These are phyloP conservation scores for Amanita exitialis DNA, from an alignment of 768 basidiomycete species.

Conservation along the genomic window DNA sequence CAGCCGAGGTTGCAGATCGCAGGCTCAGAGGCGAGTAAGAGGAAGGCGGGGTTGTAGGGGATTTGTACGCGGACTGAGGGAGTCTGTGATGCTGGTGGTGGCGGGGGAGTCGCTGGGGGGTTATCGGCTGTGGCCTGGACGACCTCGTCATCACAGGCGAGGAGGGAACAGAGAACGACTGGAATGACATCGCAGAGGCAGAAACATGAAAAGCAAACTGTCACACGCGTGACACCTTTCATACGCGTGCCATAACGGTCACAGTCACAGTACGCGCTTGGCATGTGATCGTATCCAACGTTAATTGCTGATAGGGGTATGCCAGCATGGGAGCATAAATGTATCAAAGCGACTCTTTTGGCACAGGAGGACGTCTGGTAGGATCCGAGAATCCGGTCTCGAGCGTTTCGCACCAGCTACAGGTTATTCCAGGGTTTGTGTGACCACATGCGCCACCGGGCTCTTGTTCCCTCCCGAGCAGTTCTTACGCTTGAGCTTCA, in stretches of 20 bases:
- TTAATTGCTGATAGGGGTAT: background rate
- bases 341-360: background rate
- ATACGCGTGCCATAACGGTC: slow-evolving; percentile 7
- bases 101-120: slow-evolving; percentile 53
- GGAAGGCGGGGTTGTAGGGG: slow-evolving; percentile 54
- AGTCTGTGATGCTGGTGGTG: slow-evolving; percentile 28
- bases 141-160: slow-evolving; percentile 35
- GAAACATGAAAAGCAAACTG: slow-evolving; percentile 9
- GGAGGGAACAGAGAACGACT: slow-evolving; percentile 31
- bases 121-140: slow-evolving; percentile 39
- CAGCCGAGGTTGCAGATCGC: slow-evolving; percentile 48
- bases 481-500: background rate
- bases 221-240: slow-evolving; percentile 6
- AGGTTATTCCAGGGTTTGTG: background rate
- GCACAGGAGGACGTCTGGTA: background rate
- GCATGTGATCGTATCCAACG: slow-evolving; percentile 6
- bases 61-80: slow-evolving; percentile 39
- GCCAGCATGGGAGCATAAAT: background rate
- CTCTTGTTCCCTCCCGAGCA: background rate
- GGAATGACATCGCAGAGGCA: slow-evolving; percentile 16
- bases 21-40: slow-evolving; percentile 66
- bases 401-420: too few species aligned
- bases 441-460: background rate
- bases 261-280: background rate
- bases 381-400: background rate